Base-by-base conservation (phyloP, 2,329 filamentous ascomycete genomes). In the Diaporthe citri region DNA sequence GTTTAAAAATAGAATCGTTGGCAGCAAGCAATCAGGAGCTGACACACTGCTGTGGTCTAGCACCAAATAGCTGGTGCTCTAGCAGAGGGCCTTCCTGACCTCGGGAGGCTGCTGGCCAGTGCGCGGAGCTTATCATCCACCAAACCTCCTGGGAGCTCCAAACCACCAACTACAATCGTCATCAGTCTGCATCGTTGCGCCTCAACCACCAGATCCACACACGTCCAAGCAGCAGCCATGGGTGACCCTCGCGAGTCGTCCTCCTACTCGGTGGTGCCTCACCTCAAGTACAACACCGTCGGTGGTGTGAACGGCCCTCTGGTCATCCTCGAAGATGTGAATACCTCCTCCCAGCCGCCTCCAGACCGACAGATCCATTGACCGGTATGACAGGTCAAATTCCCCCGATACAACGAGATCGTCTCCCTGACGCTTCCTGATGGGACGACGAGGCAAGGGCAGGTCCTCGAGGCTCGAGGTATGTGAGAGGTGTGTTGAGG, bases 381-480 rank as follows among this genome's bases (percentile, higher is more conserved):
- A 83, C 77, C 71, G 25, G 25, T 25, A 17, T 69, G 73, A 70
- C 82, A 97, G 94, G 95, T 99, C 89, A 99, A 99, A 93, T 97
- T 95, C 85, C 97, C 97, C 78, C 90, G 92, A 84, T 99, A 94
- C 90, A 98, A 98, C 86, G 97, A 99, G 87, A 99, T 99, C 84
- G 97, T 99, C 79, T 95, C 94, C 77, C 87, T 99, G 85, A 98
- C 96, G 51, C 92, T 99, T 77, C 95, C 97, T 79, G 97, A 99
- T 93, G 97, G 97, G 85, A 93, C 95, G 66, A 92, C 96, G 87
- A 91, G 97, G 82, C 96, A 95, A 83, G 97, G 97, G 79, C 97
- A 98, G 86, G 97, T 99, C 79, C 89, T 99, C 80, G 97, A 99
- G 88, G 97, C 97, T 85, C 93, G 96, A 94, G 97, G 96, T 98